phyloP scores from a whole-genome alignment of 129 eudicot species.

The Flaveria robusta region DNA sequence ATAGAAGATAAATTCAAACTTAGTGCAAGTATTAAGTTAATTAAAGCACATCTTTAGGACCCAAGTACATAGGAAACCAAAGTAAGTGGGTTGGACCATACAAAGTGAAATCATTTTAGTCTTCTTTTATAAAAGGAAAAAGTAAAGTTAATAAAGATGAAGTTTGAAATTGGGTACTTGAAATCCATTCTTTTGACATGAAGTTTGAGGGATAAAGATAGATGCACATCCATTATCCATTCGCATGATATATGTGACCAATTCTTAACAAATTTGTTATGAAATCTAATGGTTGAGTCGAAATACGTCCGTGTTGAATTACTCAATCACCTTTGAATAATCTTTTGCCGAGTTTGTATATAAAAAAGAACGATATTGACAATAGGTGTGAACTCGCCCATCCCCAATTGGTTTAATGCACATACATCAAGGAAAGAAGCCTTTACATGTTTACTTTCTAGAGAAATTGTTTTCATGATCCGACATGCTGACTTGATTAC shows the following conservation, averaged over 20 bases:
- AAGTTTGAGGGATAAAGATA: conserved; percentile 19
- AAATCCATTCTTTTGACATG: conserved; percentile 11
- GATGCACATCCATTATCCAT: conserved; percentile 15
- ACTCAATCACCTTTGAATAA: neutral
- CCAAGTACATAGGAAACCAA: conserved; percentile 29
- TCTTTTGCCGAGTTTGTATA: neutral
- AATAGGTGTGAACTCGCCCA: conserved; percentile 13
- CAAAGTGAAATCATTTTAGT: conserved; percentile 26
- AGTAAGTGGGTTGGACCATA: conserved; percentile 41
- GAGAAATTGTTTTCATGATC: neutral
- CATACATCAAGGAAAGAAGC: neutral
- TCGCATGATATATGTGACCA: neutral
- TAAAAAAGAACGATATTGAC: conserved; percentile 8
- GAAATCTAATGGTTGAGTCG: conserved; percentile 5
- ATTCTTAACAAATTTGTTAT: neutral
- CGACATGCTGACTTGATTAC: conserved; percentile 26
- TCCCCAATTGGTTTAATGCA: neutral
- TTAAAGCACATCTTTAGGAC: conserved; percentile 23
- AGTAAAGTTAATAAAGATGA: conserved; percentile 32
- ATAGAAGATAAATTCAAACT: neutral
- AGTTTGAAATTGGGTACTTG: conserved; percentile 36
- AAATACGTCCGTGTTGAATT: neutral
- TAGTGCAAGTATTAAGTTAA: conserved; percentile 17
- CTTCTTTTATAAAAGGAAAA: conserved; percentile 34
- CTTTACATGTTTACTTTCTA: conserved; percentile 16